These are phyloP conservation scores for Fusarium graminum DNA, from an alignment of 2,329 filamentous ascomycete genomes.

Conservation along the genomic window DNA sequence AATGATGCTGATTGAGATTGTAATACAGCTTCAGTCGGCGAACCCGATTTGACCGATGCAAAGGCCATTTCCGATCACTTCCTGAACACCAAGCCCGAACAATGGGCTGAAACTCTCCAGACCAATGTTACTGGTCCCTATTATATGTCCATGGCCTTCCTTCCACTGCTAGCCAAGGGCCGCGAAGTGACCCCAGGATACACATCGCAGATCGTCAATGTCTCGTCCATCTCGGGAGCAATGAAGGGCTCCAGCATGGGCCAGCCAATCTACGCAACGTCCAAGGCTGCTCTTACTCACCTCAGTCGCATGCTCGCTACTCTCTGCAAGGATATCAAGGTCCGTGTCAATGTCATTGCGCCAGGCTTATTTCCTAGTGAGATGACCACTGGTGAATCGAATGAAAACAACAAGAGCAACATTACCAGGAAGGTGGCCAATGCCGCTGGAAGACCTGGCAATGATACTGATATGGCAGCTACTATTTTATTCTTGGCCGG, in stretches of 20 bases:
- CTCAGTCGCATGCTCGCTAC: conserved; percentile 24
- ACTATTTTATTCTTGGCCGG: conserved; percentile 13
- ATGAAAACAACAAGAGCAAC: conserved; percentile 8
- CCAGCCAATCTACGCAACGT: conserved; percentile 3
- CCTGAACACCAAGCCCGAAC: background rate
- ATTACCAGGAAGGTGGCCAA: conserved; percentile 12
- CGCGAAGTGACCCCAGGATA: background rate
- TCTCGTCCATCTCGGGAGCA: background rate
- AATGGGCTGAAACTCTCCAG: conserved; percentile 1
- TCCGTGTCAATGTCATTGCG: conserved; percentile 14
- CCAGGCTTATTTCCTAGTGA: conserved; percentile 12
- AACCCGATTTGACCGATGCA: background rate
- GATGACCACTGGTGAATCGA: conserved; percentile 11
- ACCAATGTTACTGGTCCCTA: conserved; percentile 13
- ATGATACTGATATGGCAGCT: conserved; percentile 20
- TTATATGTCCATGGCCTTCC: conserved; percentile 17
- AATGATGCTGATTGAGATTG: accelerated
- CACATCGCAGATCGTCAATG: background rate
- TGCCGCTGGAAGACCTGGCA: conserved; percentile 3
- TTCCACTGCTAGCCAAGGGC: conserved; percentile 1
- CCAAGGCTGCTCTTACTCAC: conserved; percentile 12
- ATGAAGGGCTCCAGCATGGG: conserved; percentile 23
- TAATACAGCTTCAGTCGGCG: background rate
- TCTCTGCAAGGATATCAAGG: conserved; percentile 16
- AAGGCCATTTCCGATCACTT: conserved; percentile 20